Base-by-base conservation (phyloP, 345 rosid genomes). In the Gossypioides kirkii region DNA sequence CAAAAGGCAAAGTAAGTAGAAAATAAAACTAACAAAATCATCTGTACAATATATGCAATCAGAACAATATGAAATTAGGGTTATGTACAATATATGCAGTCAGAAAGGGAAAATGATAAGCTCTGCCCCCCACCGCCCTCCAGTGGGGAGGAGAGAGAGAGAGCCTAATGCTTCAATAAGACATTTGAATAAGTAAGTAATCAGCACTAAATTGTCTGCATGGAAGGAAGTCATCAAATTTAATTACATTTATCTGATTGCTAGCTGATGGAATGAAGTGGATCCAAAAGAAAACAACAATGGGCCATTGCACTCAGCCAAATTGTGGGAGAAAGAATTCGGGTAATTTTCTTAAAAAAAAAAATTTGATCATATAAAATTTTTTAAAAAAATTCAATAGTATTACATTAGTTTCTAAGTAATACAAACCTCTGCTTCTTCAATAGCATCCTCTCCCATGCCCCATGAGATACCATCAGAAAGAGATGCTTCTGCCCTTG, bases 401-500 rank as follows among this genome's bases (percentile, higher is more conserved):
- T 45, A 69, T 49, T 25, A 8, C 60, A 74, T 62, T 8, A 73
- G 66, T 58, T 53, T 23, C 67, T 11, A 56, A 4, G 8, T 22
- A 32, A 66, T n/a, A 76, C 84, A 76, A 79, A 95, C 99, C 98
- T 92, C 94, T 26, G 69, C 91, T 82, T 92, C 99, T 86, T 92
- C 97, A 78, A 92, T 72, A 70, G 96, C 99, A 88, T 92, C 99
- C 83, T 95, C 99, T 78, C 89, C 96, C 93, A 95, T 95, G 71
- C 98, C 99, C 98, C 99, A 95, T 61, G 97, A 95, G 84, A 91
- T 82, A 81, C 99, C 99, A 81, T 95, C 97, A 55, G 91, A 89
- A 85, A 89, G 87, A 77, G 89, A 82, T 63, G 93, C 90, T 69
- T 89, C 94, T 64, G 77, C 73, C 73, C 86, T 91, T 68, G 98